Percentiles rank a stretch among this genome's conserved stretches.
Evolutionary conservation across 352 stramenopile genomes (phyloP).

Genomic region (Globisporangium perplexum): DNA sequence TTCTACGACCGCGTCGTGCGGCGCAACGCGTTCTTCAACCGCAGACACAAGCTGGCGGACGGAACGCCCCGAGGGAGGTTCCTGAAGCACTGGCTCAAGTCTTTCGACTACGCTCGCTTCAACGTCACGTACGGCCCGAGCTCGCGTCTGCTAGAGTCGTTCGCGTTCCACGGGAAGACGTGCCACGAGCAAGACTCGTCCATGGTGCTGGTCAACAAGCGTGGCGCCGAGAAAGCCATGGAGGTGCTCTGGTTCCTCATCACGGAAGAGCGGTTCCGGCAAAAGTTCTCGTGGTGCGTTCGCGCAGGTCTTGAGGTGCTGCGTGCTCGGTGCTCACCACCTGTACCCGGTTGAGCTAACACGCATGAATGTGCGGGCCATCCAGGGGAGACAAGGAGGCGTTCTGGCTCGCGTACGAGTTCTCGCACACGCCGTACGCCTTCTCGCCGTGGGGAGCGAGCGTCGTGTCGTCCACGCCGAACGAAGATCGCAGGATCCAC

Average conservation of each 20-base stretch:
- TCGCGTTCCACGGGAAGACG: constrained; percentile 33
- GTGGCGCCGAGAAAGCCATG: constrained; percentile 25
- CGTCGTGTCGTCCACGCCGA: constrained; percentile 33
- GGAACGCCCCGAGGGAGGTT: constrained; percentile 21
- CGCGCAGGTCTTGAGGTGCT: too few relatives aligned
- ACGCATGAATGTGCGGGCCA: too few relatives aligned
- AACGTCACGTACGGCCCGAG: constrained; percentile 24
- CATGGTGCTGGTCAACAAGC: constrained; percentile 45
- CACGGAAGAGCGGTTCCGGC: constrained; percentile 28
- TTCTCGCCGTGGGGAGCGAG: constrained; percentile 55
- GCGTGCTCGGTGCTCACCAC: too few relatives aligned
- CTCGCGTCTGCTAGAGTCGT: constrained; percentile 28
- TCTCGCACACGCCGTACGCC: constrained; percentile 36
- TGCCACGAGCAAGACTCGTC: constrained; percentile 67
- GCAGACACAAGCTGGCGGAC: constrained; percentile 6
- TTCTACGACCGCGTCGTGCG: constrained; percentile 57
- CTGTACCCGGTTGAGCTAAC: too few relatives aligned
- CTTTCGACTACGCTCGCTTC: constrained; percentile 45
- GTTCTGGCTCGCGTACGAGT: constrained; percentile 60
- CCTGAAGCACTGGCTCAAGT: constrained; percentile 31
- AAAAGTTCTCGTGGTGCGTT: constrained; percentile 51
- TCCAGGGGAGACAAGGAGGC: constrained; percentile 48
- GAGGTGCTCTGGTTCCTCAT: constrained; percentile 40
- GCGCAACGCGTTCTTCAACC: constrained; percentile 13
- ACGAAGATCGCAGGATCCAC: constrained; percentile 43